A percentile compares a stretch with the other conserved stretches of the same genome.
These are phyloP conservation scores for Podospora anserina DNA, from an alignment of 495 filamentous ascomycete genomes.

Conservation along the genomic window DNA sequence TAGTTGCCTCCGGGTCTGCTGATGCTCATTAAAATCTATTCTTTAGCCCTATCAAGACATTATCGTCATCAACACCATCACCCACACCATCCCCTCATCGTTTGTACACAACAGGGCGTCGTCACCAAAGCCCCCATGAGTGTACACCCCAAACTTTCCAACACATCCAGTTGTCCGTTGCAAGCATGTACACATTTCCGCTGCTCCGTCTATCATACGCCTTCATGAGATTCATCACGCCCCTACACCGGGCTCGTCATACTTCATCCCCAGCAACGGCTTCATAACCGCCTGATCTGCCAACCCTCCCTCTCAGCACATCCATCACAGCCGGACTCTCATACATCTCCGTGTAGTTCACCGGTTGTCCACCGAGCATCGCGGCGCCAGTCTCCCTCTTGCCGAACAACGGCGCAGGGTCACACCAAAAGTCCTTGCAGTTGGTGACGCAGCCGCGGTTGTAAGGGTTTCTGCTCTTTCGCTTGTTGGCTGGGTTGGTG, in stretches of 20 bases:
- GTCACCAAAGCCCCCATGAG: neutral
- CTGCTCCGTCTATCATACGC: neutral
- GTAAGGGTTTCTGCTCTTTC: conserved; percentile 72
- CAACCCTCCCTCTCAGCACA: conserved; percentile 27
- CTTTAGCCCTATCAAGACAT: neutral
- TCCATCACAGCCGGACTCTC: conserved; percentile 70
- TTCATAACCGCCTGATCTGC: conserved; percentile 44
- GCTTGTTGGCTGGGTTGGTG: conserved; percentile 43
- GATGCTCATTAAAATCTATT: neutral
- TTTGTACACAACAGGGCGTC: neutral
- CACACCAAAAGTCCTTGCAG: conserved; percentile 95
- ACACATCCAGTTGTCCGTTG: neutral
- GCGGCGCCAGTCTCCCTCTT: conserved; percentile 67
- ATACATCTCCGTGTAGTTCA: conserved; percentile 89
- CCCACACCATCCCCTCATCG: neutral
- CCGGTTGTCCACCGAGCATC: conserved; percentile 68
- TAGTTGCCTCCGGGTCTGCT: neutral
- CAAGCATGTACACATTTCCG: neutral
- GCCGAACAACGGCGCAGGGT: conserved; percentile 77
- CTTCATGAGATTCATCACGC: neutral
- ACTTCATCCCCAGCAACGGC: conserved; percentile 32
- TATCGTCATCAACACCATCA: neutral
- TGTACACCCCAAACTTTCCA: neutral
- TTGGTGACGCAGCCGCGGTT: conserved; percentile 77
- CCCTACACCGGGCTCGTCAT: neutral